Base-by-base conservation (phyloP, 73 alveolate genomes). In the Blepharisma stoltei region DNA sequence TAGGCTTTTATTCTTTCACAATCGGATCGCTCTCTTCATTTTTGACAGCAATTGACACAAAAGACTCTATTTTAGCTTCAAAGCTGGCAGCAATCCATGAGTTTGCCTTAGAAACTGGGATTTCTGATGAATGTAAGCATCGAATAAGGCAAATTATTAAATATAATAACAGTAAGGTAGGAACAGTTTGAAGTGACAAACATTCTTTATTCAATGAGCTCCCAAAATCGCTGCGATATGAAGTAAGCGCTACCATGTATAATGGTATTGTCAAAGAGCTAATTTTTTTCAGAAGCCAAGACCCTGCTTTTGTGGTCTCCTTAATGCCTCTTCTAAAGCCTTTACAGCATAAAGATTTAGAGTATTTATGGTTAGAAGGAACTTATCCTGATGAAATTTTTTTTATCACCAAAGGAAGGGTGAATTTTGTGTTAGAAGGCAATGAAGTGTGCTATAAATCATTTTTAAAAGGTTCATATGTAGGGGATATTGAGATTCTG, bases 1-100 rank as follows among this genome's bases (percentile, higher is more conserved):
- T 93, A 27, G 93, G 95, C 44, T 85, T 93, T 55, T 93, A 93
- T 73, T 90, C 97, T 70, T 93, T 91, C 47, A 92, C 96, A 38
- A 90, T 93, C 67, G 98, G 98, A 75, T 82, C 90, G 37, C 80
- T 93, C 7, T 78, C 93, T 75, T 88, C 97, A 9, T 88, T 90
- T 54, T 87, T 93, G 32, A 55, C 81, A 27, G 78, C 92, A 6
- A 80, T 93, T 21, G 98, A 93, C 55, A 68, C 81, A 6, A 77
- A 79, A 38, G 47, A 81, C 25, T 71, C 93, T 4, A 70, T 77
- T 9, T 69, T 89, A 4, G 76, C 80, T 11, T 71, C 71, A 14
- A 89, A 89, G 54, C 47, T 83, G 0, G 89, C 83, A 55, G 75
- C 81, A 7, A 80, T 88, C 14, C 83, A 83, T 11, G 81, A 60